Conservation (phyloP, 2,329 filamentous ascomycete species). For the Botrytis sinoallii region DNA sequence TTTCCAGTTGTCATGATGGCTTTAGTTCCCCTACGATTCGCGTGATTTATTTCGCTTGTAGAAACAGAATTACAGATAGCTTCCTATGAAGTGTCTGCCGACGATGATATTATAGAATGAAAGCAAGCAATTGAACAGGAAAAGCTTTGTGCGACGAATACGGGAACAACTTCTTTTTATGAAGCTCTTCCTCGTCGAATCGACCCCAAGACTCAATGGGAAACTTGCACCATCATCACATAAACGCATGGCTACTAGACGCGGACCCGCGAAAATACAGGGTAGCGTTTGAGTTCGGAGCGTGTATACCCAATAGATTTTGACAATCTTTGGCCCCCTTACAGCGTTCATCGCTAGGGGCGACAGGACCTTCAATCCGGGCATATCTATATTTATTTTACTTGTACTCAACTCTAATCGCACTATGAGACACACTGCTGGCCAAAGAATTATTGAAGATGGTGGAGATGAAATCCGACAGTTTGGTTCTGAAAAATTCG, state of each 20-base stretch:
- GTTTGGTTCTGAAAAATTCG: neutral
- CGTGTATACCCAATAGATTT: neutral
- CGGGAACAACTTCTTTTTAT: neutral
- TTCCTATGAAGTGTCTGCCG: neutral
- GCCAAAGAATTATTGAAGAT: neutral
- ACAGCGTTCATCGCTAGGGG: slow-evolving; percentile 3
- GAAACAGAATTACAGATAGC: neutral
- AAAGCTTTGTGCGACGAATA: neutral
- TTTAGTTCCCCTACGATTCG: neutral
- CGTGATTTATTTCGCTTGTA: neutral
- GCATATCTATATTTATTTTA: slow-evolving; percentile 1
- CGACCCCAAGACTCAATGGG: neutral
- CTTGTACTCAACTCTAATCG: neutral
- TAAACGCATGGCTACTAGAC: neutral
- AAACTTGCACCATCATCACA: neutral
- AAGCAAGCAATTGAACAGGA: neutral
- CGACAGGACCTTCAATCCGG: neutral
- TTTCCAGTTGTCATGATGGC: neutral
- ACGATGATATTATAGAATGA: neutral
- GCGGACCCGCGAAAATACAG: neutral
- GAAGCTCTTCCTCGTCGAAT: neutral
- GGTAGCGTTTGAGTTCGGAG: neutral
- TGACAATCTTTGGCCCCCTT: neutral
- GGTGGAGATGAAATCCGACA: neutral
- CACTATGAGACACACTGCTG: neutral